Evolutionary conservation across 371 early-diverging fungal genomes (phyloP), one percentile per base, ranked within the genome.

Genomic region (Mortierella sp.): DNA sequence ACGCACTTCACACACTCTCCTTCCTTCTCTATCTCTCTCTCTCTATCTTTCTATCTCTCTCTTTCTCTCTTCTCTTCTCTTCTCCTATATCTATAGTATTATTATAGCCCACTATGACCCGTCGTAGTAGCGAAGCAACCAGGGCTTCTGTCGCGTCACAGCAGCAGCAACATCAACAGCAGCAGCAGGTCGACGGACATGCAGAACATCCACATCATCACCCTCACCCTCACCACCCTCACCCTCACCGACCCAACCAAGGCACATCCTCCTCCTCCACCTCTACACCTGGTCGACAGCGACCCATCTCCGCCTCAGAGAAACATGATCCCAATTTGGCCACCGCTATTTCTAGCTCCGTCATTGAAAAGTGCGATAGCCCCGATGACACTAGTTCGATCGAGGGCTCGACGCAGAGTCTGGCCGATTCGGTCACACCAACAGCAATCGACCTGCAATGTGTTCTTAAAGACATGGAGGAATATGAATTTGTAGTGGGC

Each of bases 401-500:
- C 37, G 73, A 73, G 50, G 73, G 72, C 12, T 72, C 72, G 8
- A 61, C 57, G 11, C 55, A 46, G 48, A 56, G 61, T 19, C 47
- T 46, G 24, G 57, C 34, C 24, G 67, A 66, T 14, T 26, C 64
- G 9, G 64, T 54, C 21, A 23, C 56, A 3, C 28, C 59, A 6
- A 6, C 65, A n/a, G 34, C 63, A 6, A 41, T 42, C 26, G 65
- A 65, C 42, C 30, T 72, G 24, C 58, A 72, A 30, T 59, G 64
- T 19, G 60, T 75, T 2, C 60, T 69, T 24, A 60, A 70, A 58
- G 62, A 72, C 47, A 31, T 71, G 47, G 67, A 66, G 6, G 66
- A 71, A 42, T 64, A 61, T 48, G 57, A 69, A 50, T 92, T 92
- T 78, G 65, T 70, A 14, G 82, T 94, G 24, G 96, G 96, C 21